phyloP scores from a whole-genome alignment of 225 moss, liverwort and hornwort species.

The Anthoceros angustus region DNA sequence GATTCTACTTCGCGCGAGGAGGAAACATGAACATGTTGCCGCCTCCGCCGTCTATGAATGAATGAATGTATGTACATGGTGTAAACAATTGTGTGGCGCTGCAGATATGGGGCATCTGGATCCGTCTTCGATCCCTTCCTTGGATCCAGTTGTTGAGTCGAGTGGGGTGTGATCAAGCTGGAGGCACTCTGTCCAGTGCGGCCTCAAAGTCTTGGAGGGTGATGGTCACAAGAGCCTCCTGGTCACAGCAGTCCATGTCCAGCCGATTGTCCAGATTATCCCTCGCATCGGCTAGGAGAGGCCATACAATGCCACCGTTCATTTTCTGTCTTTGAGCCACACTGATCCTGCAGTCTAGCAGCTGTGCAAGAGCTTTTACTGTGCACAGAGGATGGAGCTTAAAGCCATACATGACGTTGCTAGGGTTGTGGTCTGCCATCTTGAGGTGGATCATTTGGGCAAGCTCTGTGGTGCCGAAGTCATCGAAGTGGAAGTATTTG shows the following conservation, averaged over 20 bases:
- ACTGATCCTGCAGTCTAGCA: slow-evolving; percentile 14
- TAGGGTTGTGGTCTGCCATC: slow-evolving; percentile 6
- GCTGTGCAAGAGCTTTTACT: slow-evolving; percentile 16
- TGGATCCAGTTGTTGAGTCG: no score
- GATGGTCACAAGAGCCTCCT: slow-evolving; percentile 23
- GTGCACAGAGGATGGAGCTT: slow-evolving; percentile 12
- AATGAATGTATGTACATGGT: no score
- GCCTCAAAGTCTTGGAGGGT: slow-evolving; percentile 25
- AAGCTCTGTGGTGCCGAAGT: slow-evolving; percentile 13
- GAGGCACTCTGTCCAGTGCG: slow-evolving; percentile 7
- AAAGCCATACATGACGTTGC: slow-evolving; percentile 16
- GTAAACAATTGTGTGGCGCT: no score
- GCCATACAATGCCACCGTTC: slow-evolving; percentile 28
- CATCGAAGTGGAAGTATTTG: slow-evolving; percentile 14
- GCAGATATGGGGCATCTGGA: no score
- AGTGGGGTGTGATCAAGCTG: background rate
- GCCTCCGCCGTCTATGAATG: no score
- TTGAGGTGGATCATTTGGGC: slow-evolving; percentile 19
- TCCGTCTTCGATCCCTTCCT: no score
- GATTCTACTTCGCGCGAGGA: no score
- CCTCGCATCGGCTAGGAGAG: slow-evolving; percentile 22
- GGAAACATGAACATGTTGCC: no score
- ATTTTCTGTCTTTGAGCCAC: slow-evolving; percentile 20
- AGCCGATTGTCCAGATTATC: slow-evolving; percentile 21
- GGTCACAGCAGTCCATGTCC: slow-evolving; percentile 18